A percentile compares a stretch with the other conserved stretches of the same genome.
Evolutionary conservation across 2,329 filamentous ascomycete genomes (phyloP).

Genomic region (Furcasterigmium sp.): DNA sequence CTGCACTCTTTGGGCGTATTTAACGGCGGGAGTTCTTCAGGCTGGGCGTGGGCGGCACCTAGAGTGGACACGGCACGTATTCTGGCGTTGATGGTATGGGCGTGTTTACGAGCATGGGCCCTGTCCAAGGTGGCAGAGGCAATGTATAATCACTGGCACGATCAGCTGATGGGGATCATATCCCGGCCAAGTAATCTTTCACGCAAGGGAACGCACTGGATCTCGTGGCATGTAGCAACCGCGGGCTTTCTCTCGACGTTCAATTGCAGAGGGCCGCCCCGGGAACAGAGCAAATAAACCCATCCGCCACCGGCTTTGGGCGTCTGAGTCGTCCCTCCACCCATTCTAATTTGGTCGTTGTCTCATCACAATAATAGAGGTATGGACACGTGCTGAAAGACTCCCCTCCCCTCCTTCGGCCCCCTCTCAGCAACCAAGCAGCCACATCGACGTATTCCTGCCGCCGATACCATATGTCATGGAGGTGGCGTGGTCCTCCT

Average conservation of each 20-base stretch:
- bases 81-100: too few species aligned
- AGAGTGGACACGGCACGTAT: too few species aligned
- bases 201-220: background rate
- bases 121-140: too few species aligned
- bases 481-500: background rate
- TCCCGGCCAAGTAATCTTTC: too few species aligned
- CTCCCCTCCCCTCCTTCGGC: background rate
- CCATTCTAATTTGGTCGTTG: conserved; percentile 4
- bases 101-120: too few species aligned
- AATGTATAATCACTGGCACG: too few species aligned
- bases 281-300: conserved; percentile 2
- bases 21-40: too few species aligned
- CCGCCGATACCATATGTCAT: background rate
- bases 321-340: background rate
- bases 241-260: conserved; percentile 1
- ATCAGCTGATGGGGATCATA: too few species aligned
- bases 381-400: background rate
- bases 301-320: conserved; percentile 6
- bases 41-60: too few species aligned
- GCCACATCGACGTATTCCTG: too few species aligned
- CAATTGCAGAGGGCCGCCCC: background rate
- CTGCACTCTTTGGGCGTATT: too few species aligned
- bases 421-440: background rate
- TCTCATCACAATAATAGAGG: conserved; percentile 2
- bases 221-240: conserved; percentile 8